Percentiles rank a stretch among this genome's conserved stretches.
These are phyloP conservation scores for Scenedesmus sp. DNA, from an alignment of 163 green algal genomes.

Conservation along the genomic window DNA sequence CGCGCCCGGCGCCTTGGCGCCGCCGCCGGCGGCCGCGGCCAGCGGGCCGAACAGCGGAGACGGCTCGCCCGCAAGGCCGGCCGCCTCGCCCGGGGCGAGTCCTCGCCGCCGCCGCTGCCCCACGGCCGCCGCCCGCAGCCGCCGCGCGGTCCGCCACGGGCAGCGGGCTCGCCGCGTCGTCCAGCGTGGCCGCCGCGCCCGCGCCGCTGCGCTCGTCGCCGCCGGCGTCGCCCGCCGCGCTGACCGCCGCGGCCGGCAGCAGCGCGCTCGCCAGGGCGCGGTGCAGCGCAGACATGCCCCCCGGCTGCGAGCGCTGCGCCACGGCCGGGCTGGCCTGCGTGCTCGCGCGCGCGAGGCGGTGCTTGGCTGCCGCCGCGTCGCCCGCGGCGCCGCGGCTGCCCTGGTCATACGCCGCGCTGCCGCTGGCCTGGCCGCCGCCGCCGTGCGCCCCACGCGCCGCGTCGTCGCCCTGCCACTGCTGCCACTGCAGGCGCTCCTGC, in stretches of 20 bases:
- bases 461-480: conserved; percentile 3
- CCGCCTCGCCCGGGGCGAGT: not conserved
- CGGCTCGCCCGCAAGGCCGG: not conserved
- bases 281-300: not conserved
- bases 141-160: not conserved
- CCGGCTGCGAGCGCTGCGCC: not conserved
- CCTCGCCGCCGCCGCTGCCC: not conserved
- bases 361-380: conserved; percentile 5
- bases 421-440: not conserved
- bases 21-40: not conserved
- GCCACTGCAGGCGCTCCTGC: not conserved
- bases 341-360: conserved; percentile 25
- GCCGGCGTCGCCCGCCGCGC: not conserved
- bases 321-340: not conserved
- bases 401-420: not conserved
- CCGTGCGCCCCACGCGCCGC: not conserved
- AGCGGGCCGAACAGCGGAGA: not conserved
- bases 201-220: not conserved
- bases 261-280: conserved; percentile 13
- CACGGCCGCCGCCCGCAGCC: not conserved
- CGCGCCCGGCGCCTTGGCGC: not conserved
- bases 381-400: not conserved
- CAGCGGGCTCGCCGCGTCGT: conserved; percentile 8
- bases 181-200: not conserved
- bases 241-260: conserved; percentile 22